Base-by-base conservation (phyloP, 441 rosid genomes). In the Cnidoscolus chayamansa region DNA sequence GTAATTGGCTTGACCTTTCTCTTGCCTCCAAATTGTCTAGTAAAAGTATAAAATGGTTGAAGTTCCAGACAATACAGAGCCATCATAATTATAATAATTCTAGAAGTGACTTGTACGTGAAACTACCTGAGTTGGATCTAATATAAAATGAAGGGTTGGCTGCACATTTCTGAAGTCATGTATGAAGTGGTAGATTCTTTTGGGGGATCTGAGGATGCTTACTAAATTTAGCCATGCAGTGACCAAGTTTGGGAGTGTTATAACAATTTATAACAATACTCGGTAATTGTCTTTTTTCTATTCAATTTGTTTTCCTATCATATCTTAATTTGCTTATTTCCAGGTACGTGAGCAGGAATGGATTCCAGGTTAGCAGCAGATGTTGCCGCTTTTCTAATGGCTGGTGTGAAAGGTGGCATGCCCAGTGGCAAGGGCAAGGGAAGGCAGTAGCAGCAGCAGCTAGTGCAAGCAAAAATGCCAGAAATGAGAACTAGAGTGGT, bases 261-360 rank as follows among this genome's bases (percentile, higher is more conserved):
- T 40, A 6, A 40, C 45, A 40, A 0, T 40, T 5, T 7, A 0
- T 40, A 5, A 40, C 6, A 7, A 6, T 4, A 35, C 10, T 62
- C 1, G 53, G 32, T 5, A 10, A 15, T n/a, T n/a, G 9, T 60
- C 0, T 7, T 51, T 70, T 7, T 35, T 35, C 4, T 35, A 35
- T 35, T 35, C 5, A 4, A 7, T 40, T 30, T 32, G 15, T 9
- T 15, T 63, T 1, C 20, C 7, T 12, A 4, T 48, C 11, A 1
- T 7, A 15, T 9, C 8, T 30, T 48, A 11, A 55, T 2, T 2
- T 35, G 37, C 4, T 35, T 61, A 10, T 76, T 57, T 61, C 25
- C 83, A 86, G 89, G 89, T 58, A 71, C 76, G 11, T 82, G 76
- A 82, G 57, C 45, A 60, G 2, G 25, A 32, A 10, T 0, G 7